phyloP scores from a whole-genome alignment of 2,329 filamentous ascomycete species.

The Pseudogymnoascus sp. region DNA sequence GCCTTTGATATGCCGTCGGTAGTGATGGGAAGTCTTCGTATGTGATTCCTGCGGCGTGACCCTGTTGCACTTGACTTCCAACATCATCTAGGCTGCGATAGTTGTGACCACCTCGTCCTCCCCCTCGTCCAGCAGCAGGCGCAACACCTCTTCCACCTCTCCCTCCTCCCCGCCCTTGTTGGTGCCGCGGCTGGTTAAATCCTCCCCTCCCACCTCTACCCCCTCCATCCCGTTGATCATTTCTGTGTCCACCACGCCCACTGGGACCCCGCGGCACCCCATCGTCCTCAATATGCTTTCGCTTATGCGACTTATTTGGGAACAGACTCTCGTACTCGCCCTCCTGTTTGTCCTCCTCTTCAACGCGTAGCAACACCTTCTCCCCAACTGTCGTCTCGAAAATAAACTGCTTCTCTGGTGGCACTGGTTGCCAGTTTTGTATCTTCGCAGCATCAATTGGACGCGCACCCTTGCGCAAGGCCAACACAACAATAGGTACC shows the following conservation, averaged over 20 bases:
- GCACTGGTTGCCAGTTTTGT: slow-evolving; percentile 71
- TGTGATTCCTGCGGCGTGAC: slow-evolving; percentile 26
- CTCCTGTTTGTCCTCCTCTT: slow-evolving; percentile 58
- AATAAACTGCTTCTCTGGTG: slow-evolving; percentile 60
- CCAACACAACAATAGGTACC: slow-evolving; percentile 73
- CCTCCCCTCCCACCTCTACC: slow-evolving; percentile 33
- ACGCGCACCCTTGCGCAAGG: slow-evolving; percentile 65
- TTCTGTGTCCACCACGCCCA: slow-evolving; percentile 28
- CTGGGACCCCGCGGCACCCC: slow-evolving; percentile 31
- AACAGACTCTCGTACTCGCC: slow-evolving; percentile 58
- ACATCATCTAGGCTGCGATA: slow-evolving; percentile 66
- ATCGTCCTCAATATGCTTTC: slow-evolving; percentile 54
- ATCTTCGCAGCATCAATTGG: slow-evolving; percentile 78
- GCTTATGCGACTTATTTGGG: slow-evolving; percentile 52
- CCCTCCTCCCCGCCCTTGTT: slow-evolving; percentile 16
- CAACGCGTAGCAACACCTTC: slow-evolving; percentile 75
- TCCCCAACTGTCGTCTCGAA: slow-evolving; percentile 83
- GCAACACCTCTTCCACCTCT: slow-evolving; percentile 31
- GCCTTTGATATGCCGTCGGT: slow-evolving; percentile 28
- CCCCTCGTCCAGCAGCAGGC: slow-evolving; percentile 32
- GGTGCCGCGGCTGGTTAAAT: not conserved
- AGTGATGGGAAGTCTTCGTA: slow-evolving; percentile 31
- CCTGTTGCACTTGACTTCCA: slow-evolving; percentile 26
- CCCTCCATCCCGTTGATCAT: slow-evolving; percentile 26
- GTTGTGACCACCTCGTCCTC: slow-evolving; percentile 41